These are phyloP conservation scores for Fibroporia radiculosa DNA, from an alignment of 768 basidiomycete species.

Conservation along the genomic window DNA sequence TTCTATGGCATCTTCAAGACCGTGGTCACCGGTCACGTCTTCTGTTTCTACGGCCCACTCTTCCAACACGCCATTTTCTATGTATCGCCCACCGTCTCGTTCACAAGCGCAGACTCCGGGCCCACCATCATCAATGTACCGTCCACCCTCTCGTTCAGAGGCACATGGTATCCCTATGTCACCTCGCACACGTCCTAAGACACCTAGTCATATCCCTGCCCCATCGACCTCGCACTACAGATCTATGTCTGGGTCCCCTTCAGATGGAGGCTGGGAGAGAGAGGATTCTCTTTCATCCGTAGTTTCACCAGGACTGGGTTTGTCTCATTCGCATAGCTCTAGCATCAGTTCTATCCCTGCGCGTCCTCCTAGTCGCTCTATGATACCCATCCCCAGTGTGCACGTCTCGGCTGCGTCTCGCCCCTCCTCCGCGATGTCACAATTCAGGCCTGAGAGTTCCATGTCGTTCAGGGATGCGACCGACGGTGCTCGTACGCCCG, in stretches of 20 bases:
- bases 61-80: slow-evolving; percentile 47
- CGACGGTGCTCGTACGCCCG: slow-evolving; percentile 62
- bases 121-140: not conserved
- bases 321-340: slow-evolving; percentile 33
- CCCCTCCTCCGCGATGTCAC: slow-evolving; percentile 65
- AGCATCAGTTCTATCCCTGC: slow-evolving; percentile 38
- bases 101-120: not conserved
- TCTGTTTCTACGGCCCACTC: slow-evolving; percentile 62
- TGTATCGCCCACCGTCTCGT: slow-evolving; percentile 28
- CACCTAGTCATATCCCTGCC: slow-evolving; percentile 72
- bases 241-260: slow-evolving; percentile 39
- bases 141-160: slow-evolving; percentile 22
- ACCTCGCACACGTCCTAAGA: slow-evolving; percentile 67
- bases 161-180: slow-evolving; percentile 39
- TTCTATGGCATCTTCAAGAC: slow-evolving; percentile 71
- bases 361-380: slow-evolving; percentile 75
- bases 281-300: slow-evolving; percentile 32
- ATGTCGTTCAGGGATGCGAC: slow-evolving; percentile 38
- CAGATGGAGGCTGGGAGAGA: slow-evolving; percentile 40
- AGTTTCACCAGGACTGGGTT: too few relatives aligned
- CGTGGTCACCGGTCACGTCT: slow-evolving; percentile 72
- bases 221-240: slow-evolving; percentile 42
- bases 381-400: slow-evolving; percentile 73
- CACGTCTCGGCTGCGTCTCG: slow-evolving; percentile 64
- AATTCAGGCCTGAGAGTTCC: slow-evolving; percentile 49